Base-by-base conservation (phyloP, 2,329 filamentous ascomycete genomes). In the Colletotrichum sp. region DNA sequence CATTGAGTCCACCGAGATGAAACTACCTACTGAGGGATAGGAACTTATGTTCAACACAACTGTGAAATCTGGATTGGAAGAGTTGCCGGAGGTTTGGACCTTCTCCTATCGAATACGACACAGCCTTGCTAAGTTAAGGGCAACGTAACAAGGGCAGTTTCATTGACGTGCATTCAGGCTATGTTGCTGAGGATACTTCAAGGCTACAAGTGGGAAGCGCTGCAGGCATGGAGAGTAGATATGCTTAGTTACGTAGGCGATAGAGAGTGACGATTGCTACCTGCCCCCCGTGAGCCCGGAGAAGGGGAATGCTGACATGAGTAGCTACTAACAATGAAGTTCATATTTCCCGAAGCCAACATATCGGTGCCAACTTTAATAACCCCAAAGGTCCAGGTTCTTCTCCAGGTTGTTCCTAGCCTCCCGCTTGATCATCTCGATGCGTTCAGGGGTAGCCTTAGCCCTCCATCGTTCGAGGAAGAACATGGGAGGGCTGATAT, bases 321-420 rank as follows among this genome's bases (percentile, higher is more conserved):
- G 3, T 52, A 1, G 0, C n/a, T 5, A 1, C n/a, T 8, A 52
- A 22, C 44, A n/a, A 13, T 22, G 10, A 52, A 22, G 44, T 0
- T 2, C n/a, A 13, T 0, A 22, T 22, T 10, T 22, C 6, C n/a
- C 2, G n/a, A 52, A 0, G n/a, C n/a, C 8, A 52, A 0, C 10
- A 22, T 22, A 22, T 4, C 5, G n/a, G 10, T 48, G 5, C 10
- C 2, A 1, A 2, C 1, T 13, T 52, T 3, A 13, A 18, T 24
- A 52, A 3, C n/a, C 44, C 44, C 44, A 52, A 1, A 52, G 10
- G 8, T 22, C n/a, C 0, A 52, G 44, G 10, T 24, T 52, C 44
- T 22, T 52, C 44, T 22, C 44, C 6, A 52, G 12, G 10, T 24
- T 52, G 2, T 24, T 52, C 2, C n/a, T 2, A 0, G 44, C 44